Evolutionary conservation across 192 early-diverging fungal species (phyloP).

Genomic region (Coemansia sp.): DNA sequence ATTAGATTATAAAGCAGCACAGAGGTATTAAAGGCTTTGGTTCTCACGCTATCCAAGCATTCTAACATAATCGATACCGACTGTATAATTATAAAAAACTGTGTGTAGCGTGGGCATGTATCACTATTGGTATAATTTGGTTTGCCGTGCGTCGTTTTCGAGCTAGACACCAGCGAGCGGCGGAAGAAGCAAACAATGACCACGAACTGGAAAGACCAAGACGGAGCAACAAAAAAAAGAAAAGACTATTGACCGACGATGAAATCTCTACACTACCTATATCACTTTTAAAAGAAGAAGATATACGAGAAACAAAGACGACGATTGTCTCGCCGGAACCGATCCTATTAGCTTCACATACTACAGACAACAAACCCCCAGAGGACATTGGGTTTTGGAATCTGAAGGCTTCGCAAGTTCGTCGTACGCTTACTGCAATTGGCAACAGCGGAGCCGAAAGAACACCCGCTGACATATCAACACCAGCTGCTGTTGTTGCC

Average conservation of each 20-base stretch:
- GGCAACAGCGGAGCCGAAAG: neutral
- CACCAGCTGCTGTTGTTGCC: neutral
- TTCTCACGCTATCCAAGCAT: neutral
- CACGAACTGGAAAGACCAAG: neutral
- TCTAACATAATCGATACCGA: neutral
- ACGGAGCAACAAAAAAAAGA: slow-evolving; percentile 1
- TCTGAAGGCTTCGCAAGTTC: neutral
- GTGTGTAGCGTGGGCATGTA: slow-evolving; percentile 20
- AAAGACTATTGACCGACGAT: slow-evolving; percentile 21
- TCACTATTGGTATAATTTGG: slow-evolving; percentile 10
- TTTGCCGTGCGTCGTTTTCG: slow-evolving; percentile 16
- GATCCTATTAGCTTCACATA: neutral
- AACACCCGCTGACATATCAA: neutral
- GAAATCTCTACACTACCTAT: slow-evolving; percentile 21
- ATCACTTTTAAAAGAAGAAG: slow-evolving; percentile 22
- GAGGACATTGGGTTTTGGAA: neutral
- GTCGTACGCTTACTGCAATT: slow-evolving; percentile 1
- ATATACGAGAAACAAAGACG: slow-evolving; percentile 24
- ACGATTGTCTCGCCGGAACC: neutral
- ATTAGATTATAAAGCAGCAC: neutral
- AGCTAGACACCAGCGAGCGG: neutral
- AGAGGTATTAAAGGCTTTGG: neutral
- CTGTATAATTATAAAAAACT: neutral
- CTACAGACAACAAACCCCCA: neutral
- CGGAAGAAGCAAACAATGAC: neutral